These are phyloP conservation scores for Aspergillus sp. DNA, from an alignment of 2,329 filamentous ascomycete species.

Conservation along the genomic window DNA sequence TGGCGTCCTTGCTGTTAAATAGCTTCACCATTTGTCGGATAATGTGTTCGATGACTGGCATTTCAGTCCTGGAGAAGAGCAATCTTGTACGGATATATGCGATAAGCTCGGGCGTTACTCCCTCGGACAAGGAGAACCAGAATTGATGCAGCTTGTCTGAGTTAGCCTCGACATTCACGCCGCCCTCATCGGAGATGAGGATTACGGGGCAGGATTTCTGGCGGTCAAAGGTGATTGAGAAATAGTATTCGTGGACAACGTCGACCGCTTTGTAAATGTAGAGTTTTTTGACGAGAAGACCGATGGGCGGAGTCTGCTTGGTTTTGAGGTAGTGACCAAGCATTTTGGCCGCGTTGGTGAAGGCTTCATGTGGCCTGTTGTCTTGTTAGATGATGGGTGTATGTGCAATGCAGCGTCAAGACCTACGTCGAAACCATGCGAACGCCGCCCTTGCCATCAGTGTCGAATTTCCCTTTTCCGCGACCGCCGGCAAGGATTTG, in stretches of 20 bases:
- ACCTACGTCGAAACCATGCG: conserved; percentile 20
- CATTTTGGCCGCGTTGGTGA: conserved; percentile 21
- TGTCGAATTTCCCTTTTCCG: conserved; percentile 24
- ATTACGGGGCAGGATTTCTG: conserved; percentile 34
- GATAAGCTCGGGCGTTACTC: conserved; percentile 19
- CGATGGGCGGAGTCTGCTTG: conserved; percentile 21
- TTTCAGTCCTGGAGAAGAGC: conserved; percentile 19
- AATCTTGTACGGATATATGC: conserved; percentile 17
- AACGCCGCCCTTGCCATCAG: conserved; percentile 24
- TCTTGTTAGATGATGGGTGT: not conserved
- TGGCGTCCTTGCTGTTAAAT: conserved; percentile 45
- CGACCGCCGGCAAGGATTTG: conserved; percentile 28
- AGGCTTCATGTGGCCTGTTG: conserved; percentile 19
- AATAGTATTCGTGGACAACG: conserved; percentile 32
- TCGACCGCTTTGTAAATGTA: conserved; percentile 31
- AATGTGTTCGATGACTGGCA: conserved; percentile 16
- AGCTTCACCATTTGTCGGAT: conserved; percentile 26
- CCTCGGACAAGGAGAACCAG: conserved; percentile 17
- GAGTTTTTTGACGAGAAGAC: conserved; percentile 25
- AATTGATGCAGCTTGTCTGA: conserved; percentile 20
- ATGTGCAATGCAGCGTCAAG: not conserved
- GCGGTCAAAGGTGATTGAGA: conserved; percentile 41
- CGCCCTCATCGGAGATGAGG: conserved; percentile 29
- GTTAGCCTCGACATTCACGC: conserved; percentile 26
- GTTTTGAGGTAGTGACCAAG: conserved; percentile 22